phyloP scores from a whole-genome alignment of 495 filamentous ascomycete species.

The Cercophora samala region DNA sequence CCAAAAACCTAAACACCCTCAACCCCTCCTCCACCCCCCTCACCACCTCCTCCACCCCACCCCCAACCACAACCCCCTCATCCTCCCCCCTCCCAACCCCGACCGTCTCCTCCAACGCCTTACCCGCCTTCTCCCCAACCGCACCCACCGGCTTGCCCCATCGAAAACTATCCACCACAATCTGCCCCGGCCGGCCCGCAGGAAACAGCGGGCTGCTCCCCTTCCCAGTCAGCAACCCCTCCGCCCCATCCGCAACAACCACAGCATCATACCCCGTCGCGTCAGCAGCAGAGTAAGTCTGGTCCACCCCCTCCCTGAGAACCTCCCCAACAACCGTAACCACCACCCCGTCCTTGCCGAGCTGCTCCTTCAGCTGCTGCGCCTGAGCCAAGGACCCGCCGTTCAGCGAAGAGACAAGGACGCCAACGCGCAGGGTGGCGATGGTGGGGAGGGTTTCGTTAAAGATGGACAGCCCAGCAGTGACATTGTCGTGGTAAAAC shows the following conservation, averaged over 20 bases:
- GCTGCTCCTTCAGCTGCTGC: constrained; percentile 40
- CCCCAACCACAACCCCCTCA: constrained; percentile 52
- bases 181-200: constrained; percentile 59
- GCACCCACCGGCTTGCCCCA: constrained; percentile 73
- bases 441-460: constrained; percentile 55
- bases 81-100: constrained; percentile 36
- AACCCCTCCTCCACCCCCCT: constrained; percentile 56
- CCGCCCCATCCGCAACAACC: constrained; percentile 56
- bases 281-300: constrained; percentile 69
- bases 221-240: constrained; percentile 47
- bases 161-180: constrained; percentile 61
- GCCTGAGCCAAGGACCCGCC: constrained; percentile 47
- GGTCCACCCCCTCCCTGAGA: constrained; percentile 54
- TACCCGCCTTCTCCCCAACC: constrained; percentile 42
- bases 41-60: constrained; percentile 40
- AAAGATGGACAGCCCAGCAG: constrained; percentile 60
- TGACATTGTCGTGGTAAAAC: constrained; percentile 71
- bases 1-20: constrained; percentile 59
- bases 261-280: constrained; percentile 71
- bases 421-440: constrained; percentile 63
- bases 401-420: constrained; percentile 51
- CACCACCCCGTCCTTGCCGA: constrained; percentile 50
- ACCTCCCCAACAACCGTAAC: constrained; percentile 62
- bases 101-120: constrained; percentile 43
- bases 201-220: constrained; percentile 56